These are phyloP conservation scores for Castanopsis chinensis DNA, from an alignment of 306 rosid species.

Conservation along the genomic window DNA sequence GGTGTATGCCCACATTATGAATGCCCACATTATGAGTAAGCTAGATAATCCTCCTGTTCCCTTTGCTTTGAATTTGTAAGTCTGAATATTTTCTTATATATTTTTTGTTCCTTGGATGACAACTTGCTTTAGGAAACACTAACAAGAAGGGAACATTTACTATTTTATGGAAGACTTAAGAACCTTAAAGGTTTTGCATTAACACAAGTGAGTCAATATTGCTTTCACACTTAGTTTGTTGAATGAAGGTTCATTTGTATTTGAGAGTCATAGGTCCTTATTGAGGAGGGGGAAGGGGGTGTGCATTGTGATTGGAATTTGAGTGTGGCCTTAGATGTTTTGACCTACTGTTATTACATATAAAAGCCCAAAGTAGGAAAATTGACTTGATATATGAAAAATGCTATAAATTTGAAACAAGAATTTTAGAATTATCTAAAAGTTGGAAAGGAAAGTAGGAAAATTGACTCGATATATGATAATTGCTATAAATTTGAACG, in stretches of 20 bases:
- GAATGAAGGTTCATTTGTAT: neutral
- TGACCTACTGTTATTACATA: too few relatives aligned
- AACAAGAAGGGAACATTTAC: constrained; percentile 83
- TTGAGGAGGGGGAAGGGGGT: too few relatives aligned
- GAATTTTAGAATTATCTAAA: too few relatives aligned
- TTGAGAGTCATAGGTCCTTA: neutral
- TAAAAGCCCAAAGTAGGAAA: too few relatives aligned
- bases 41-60: constrained; percentile 2
- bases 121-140: constrained; percentile 85
- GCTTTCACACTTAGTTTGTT: neutral
- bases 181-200: constrained; percentile 70
- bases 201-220: constrained; percentile 50
- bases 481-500: too few relatives aligned
- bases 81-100: neutral
- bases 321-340: neutral
- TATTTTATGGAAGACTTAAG: constrained; percentile 89
- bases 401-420: too few relatives aligned
- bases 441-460: too few relatives aligned
- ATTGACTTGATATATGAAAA: too few relatives aligned
- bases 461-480: too few relatives aligned
- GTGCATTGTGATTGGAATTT: too few relatives aligned
- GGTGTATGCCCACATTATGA: constrained; percentile 92
- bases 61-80: neutral
- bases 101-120: neutral
- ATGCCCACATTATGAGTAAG: constrained; percentile 90